A percentile compares a stretch with the other conserved stretches of the same genome.
Evolutionary conservation across 2,329 filamentous ascomycete species (phyloP).

Genomic region (Paecilomyces dactylethromorphus): DNA sequence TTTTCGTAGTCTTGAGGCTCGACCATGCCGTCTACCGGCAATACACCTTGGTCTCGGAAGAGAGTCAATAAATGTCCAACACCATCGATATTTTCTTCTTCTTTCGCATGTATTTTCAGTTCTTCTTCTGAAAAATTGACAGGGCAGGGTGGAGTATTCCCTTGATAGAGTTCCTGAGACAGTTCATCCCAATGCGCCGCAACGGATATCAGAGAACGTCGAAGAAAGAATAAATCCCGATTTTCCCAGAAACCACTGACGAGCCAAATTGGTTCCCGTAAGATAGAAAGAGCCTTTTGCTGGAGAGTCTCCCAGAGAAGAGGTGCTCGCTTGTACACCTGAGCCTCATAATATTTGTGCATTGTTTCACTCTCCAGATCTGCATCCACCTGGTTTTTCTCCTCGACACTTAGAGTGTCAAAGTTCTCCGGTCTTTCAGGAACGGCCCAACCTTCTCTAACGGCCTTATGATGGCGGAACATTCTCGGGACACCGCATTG

Average conservation of each 20-base stretch:
- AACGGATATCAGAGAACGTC: constrained; percentile 19
- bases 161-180: constrained; percentile 1
- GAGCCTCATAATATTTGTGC: constrained; percentile 29
- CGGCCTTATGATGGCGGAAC: constrained; percentile 18
- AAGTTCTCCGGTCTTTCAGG: constrained; percentile 21
- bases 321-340: constrained; percentile 21
- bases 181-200: constrained; percentile 15
- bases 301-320: constrained; percentile 21
- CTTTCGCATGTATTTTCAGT: constrained; percentile 16
- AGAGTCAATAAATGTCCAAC: constrained; percentile 21
- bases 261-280: constrained; percentile 25
- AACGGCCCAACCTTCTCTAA: constrained; percentile 24
- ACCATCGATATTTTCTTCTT: constrained; percentile 24
- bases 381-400: constrained; percentile 18
- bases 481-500: constrained; percentile 23
- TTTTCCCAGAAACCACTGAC: constrained; percentile 26
- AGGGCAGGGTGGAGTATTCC: background rate
- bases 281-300: constrained; percentile 9
- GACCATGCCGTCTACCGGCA: constrained; percentile 27
- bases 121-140: constrained; percentile 14
- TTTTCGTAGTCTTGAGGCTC: constrained; percentile 20
- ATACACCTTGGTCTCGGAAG: constrained; percentile 19
- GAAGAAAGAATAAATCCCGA: constrained; percentile 25
- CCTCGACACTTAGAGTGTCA: constrained; percentile 15
- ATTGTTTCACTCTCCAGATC: constrained; percentile 25